Percentiles rank a stretch among this genome's conserved stretches.
These are phyloP conservation scores for Peronosclerospora sorghi DNA, from an alignment of 352 stramenopile genomes.

Conservation along the genomic window DNA sequence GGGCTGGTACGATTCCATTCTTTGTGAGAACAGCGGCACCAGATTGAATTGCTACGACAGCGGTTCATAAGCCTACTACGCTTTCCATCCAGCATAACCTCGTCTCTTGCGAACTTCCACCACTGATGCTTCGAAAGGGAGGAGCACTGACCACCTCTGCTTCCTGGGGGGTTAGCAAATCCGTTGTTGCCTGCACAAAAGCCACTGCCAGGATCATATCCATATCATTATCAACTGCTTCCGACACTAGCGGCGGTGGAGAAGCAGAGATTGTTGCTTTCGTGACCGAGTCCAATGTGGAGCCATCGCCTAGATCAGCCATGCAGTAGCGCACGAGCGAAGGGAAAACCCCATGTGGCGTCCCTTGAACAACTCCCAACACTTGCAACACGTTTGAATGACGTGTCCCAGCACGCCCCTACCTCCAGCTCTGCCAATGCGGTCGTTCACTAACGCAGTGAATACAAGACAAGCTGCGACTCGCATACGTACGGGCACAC, in stretches of 20 bases:
- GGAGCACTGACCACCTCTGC: constrained; percentile 39
- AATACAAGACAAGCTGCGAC: constrained; percentile 59
- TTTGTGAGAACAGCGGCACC: constrained; percentile 70
- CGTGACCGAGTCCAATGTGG: constrained; percentile 4
- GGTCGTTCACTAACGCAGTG: constrained; percentile 70
- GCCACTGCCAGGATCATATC: constrained; percentile 84
- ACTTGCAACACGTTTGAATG: constrained; percentile 71
- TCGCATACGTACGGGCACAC: constrained; percentile 44
- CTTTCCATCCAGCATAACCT: constrained; percentile 74
- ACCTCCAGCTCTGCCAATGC: constrained; percentile 42
- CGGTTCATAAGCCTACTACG: constrained; percentile 56
- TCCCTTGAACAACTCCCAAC: constrained; percentile 68
- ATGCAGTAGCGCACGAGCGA: constrained; percentile 74
- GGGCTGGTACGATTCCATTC: constrained; percentile 68
- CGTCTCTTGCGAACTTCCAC: constrained; percentile 23
- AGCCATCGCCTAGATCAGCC: constrained; percentile 43
- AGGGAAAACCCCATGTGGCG: constrained; percentile 69
- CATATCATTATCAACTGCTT: constrained; percentile 69
- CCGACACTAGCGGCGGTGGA: constrained; percentile 17
- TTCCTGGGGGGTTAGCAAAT: constrained; percentile 54
- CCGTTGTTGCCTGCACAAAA: constrained; percentile 77
- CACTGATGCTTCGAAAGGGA: constrained; percentile 38
- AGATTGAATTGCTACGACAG: constrained; percentile 66
- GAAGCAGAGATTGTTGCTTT: constrained; percentile 3
- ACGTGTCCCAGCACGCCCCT: constrained; percentile 59